Percentiles rank a stretch among this genome's conserved stretches.
phyloP scores from a whole-genome alignment of 805 yeast species.

The Candida nemodendra region DNA sequence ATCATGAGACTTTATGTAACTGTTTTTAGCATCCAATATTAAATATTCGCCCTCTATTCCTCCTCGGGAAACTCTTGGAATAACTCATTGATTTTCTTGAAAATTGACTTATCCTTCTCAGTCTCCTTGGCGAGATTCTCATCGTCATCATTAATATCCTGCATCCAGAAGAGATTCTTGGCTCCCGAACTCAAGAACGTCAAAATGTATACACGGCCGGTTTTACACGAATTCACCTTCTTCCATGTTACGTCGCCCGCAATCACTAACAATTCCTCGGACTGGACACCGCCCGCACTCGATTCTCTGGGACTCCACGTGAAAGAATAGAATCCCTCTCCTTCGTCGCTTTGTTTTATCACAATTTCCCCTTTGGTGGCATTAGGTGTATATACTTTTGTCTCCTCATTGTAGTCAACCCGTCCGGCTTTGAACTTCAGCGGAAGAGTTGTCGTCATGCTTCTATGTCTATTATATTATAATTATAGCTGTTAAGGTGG shows the following conservation, averaged over 20 bases:
- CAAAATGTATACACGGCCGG: slow-evolving; percentile 66
- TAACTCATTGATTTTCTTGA: slow-evolving; percentile 46
- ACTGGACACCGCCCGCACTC: slow-evolving; percentile 40
- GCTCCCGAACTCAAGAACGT: slow-evolving; percentile 38
- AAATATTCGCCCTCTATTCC: slow-evolving; percentile 3
- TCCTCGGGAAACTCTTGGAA: slow-evolving; percentile 37
- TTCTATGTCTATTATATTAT: background rate
- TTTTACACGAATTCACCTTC: slow-evolving; percentile 62
- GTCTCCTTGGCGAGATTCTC: slow-evolving; percentile 58
- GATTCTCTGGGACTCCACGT: slow-evolving; percentile 69
- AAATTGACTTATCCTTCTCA: slow-evolving; percentile 52
- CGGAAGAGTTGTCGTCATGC: slow-evolving; percentile 22
- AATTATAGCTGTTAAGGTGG: background rate
- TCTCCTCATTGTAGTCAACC: slow-evolving; percentile 61
- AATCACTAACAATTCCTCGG: slow-evolving; percentile 66
- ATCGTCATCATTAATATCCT: slow-evolving; percentile 63
- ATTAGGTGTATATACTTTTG: slow-evolving; percentile 66
- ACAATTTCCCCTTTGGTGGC: slow-evolving; percentile 66
- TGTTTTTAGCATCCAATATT: too few species aligned
- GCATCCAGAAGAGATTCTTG: slow-evolving; percentile 69
- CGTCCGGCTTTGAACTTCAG: slow-evolving; percentile 74
- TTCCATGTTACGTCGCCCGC: slow-evolving; percentile 86
- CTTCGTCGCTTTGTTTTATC: slow-evolving; percentile 63
- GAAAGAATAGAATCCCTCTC: slow-evolving; percentile 67
- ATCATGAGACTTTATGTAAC: too few species aligned